Conservation (phyloP, 2,329 filamentous ascomycete species). For the Aspergillus fumigatus region DNA sequence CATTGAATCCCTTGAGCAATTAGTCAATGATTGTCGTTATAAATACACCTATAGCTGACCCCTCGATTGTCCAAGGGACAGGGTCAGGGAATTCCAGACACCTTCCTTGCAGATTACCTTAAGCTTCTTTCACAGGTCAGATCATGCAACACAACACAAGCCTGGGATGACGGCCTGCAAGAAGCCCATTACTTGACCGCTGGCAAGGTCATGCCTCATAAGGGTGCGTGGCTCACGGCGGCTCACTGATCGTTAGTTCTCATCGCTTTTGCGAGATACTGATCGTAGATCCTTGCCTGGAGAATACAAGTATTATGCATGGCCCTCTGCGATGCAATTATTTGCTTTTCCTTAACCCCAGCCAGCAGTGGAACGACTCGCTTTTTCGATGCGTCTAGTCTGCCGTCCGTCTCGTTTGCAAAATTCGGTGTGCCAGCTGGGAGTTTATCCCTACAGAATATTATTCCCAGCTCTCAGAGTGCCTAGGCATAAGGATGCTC, state of each 20-base stretch:
- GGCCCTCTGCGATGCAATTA: slow-evolving; percentile 3
- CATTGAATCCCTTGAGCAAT: neutral
- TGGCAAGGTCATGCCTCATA: neutral
- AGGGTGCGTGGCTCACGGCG: neutral
- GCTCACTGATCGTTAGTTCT: slow-evolving; percentile 1
- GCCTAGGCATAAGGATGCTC: neutral
- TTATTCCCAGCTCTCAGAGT: neutral
- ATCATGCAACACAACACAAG: neutral
- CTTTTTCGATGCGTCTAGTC: slow-evolving; percentile 15
- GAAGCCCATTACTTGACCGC: neutral
- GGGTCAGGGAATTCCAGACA: neutral
- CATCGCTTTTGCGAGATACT: neutral
- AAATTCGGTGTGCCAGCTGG: neutral
- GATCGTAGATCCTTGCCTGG: slow-evolving; percentile 9
- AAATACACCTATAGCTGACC: neutral
- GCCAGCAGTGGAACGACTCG: slow-evolving; percentile 13
- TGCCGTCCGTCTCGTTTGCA: slow-evolving; percentile 6
- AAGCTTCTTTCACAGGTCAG: neutral
- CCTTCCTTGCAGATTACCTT: neutral
- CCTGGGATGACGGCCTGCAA: neutral
- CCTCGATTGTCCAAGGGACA: neutral
- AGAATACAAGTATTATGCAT: slow-evolving; percentile 11
- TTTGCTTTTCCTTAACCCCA: slow-evolving; percentile 5
- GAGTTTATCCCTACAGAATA: neutral
- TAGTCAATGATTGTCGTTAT: neutral